Evolutionary conservation across 2,329 filamentous ascomycete genomes (phyloP).

Genomic region (Ceratocystiopsis minuta): DNA sequence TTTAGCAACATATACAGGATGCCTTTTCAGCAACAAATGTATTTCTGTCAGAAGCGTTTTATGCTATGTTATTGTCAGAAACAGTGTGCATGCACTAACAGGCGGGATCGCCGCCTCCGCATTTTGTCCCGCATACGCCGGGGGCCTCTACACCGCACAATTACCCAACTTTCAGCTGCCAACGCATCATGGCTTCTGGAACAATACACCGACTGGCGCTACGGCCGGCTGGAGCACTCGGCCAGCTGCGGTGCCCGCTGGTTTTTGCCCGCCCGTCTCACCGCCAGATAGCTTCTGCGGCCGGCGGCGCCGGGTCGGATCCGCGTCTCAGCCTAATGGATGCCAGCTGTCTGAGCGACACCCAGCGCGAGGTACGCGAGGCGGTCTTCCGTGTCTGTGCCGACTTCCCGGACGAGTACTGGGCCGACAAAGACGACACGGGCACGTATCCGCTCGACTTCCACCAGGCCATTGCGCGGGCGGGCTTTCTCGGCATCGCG

Average conservation of each 20-base stretch:
- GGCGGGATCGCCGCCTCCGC: too few relatives aligned
- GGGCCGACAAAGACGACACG: slow-evolving; percentile 33
- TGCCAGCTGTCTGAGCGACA: slow-evolving; percentile 5
- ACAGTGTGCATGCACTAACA: background rate
- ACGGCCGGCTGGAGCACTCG: background rate
- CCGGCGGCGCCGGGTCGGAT: background rate
- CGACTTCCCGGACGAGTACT: slow-evolving; percentile 53
- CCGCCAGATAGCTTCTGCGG: background rate
- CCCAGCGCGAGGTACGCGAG: slow-evolving; percentile 7
- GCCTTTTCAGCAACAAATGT: too few relatives aligned
- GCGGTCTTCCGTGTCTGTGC: slow-evolving; percentile 6
- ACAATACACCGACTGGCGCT: background rate
- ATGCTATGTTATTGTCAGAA: background rate
- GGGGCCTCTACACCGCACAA: too few relatives aligned
- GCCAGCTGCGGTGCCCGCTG: background rate
- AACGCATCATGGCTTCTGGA: too few relatives aligned
- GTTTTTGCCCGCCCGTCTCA: background rate
- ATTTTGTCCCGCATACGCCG: too few relatives aligned
- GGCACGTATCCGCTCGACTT: slow-evolving; percentile 58
- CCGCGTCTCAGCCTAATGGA: slow-evolving; percentile 8
- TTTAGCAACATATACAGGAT: too few relatives aligned
- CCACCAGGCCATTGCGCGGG: slow-evolving; percentile 54
- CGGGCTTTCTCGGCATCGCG: slow-evolving; percentile 69
- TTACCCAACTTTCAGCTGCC: too few relatives aligned
- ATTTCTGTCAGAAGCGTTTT: too few relatives aligned